Percentiles rank a stretch among this genome's conserved stretches.
Conservation (phyloP, 1,284 basidiomycete genomes). For the Tilletiopsis washingtonensis region DNA sequence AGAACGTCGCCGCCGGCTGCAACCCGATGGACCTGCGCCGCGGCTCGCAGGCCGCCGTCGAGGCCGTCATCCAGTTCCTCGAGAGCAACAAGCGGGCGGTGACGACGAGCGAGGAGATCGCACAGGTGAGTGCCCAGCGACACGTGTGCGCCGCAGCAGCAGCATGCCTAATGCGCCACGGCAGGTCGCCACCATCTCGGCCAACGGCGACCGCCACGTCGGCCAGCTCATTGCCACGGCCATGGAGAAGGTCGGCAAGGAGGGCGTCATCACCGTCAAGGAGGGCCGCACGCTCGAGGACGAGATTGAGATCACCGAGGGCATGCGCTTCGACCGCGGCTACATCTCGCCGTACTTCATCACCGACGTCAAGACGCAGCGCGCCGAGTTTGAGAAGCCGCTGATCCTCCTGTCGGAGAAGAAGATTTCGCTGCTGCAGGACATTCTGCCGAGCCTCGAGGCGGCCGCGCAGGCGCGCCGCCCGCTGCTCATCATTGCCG, state of each 20-base stretch:
- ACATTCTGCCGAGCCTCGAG: constrained; percentile 91
- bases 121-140: constrained; percentile 59
- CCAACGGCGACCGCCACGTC: constrained; percentile 89
- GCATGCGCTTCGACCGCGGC: constrained; percentile 98
- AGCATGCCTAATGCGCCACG: background rate
- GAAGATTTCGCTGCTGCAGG: constrained; percentile 92
- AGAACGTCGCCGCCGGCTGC: constrained; percentile 97
- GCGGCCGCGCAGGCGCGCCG: constrained; percentile 81
- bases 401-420: constrained; percentile 88
- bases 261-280: constrained; percentile 99
- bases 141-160: too few relatives aligned
- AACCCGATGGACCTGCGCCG: constrained; percentile 99
- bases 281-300: constrained; percentile 96
- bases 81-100: constrained; percentile 83
- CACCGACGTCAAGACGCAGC: constrained; percentile 95
- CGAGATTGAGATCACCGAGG: constrained; percentile 96
- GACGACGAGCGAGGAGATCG: constrained; percentile 94
- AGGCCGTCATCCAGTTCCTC: constrained; percentile 87
- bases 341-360: constrained; percentile 99
- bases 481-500: constrained; percentile 89
- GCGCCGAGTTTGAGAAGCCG: constrained; percentile 95
- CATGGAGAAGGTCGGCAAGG: constrained; percentile 99
- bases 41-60: constrained; percentile 90
- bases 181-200: constrained; percentile 89
- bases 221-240: constrained; percentile 96